Evolutionary conservation across 768 basidiomycete genomes (phyloP).

Genomic region (Trametes maxima): DNA sequence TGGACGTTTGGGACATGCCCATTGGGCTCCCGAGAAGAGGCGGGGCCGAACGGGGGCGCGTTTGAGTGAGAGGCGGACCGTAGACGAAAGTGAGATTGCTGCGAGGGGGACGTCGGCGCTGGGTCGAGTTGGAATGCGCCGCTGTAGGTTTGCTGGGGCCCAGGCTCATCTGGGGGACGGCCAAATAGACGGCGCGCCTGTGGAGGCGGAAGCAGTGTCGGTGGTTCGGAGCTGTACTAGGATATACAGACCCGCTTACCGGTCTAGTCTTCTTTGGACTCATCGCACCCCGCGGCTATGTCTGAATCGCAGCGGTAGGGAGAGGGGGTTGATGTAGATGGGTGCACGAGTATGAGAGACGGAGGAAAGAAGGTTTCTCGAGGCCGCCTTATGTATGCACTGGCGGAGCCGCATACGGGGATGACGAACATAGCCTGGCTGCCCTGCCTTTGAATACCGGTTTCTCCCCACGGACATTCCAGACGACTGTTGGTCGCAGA

Average conservation of each 20-base stretch:
- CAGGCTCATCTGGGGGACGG: conserved; percentile 8
- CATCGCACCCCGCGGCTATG: not conserved
- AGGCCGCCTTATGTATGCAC: conserved; percentile 3
- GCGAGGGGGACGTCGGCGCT: not conserved
- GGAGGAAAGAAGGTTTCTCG: not conserved
- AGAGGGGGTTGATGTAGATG: not conserved
- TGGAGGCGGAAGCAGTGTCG: not conserved
- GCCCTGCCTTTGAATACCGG: conserved; percentile 1
- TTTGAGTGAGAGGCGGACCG: not conserved
- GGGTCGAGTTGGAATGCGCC: conserved; percentile 10
- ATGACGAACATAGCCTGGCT: conserved; percentile 17
- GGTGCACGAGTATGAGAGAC: not conserved
- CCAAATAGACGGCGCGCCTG: conserved; percentile 21
- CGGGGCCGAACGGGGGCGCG: not conserved
- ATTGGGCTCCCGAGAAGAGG: not conserved
- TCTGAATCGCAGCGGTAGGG: not conserved
- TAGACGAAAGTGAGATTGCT: not conserved
- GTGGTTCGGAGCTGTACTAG: not conserved
- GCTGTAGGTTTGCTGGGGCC: conserved; percentile 14
- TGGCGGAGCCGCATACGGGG: conserved; percentile 2
- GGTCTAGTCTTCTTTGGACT: conserved; percentile 12
- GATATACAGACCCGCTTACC: not conserved
- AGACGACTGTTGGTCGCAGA: not conserved
- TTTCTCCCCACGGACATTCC: conserved; percentile 11
- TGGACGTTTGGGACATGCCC: not conserved